Evolutionary conservation across 139 green algal genomes (phyloP).

Genomic region (Zygnema cylindricum): DNA sequence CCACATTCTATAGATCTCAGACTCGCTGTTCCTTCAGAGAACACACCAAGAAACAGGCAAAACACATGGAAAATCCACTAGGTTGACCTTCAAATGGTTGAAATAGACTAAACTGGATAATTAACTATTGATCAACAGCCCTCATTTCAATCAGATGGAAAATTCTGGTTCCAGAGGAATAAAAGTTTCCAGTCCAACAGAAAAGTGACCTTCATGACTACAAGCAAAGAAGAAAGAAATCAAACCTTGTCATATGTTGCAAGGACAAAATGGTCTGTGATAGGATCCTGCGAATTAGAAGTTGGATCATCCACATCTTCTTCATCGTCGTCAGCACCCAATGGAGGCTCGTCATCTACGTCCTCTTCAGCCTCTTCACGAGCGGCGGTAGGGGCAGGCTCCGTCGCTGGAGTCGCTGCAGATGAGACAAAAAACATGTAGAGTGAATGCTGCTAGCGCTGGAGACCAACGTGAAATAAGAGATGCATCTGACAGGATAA

Average conservation of each 20-base stretch:
- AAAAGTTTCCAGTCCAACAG: too few relatives aligned
- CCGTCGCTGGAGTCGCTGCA: not conserved
- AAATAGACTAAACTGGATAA: too few relatives aligned
- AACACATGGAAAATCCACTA: too few relatives aligned
- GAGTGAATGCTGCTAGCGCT: not conserved
- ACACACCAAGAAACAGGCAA: too few relatives aligned
- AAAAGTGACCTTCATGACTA: too few relatives aligned
- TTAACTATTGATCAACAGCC: too few relatives aligned
- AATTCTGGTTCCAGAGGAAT: too few relatives aligned
- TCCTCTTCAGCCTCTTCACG: constrained; percentile 5
- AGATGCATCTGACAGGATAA: too few relatives aligned
- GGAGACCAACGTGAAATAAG: not conserved
- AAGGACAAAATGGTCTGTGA: constrained; percentile 6
- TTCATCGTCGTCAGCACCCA: constrained; percentile 8
- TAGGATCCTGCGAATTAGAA: not conserved
- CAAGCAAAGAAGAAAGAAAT: not conserved
- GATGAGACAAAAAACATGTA: not conserved
- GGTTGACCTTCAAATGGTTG: too few relatives aligned
- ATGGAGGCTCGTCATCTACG: constrained; percentile 1
- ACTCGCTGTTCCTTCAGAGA: too few relatives aligned
- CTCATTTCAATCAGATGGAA: too few relatives aligned
- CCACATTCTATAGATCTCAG: too few relatives aligned
- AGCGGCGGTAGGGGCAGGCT: not conserved
- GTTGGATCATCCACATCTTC: constrained; percentile 6
- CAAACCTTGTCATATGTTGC: constrained; percentile 20